Base-by-base conservation (phyloP, 129 eudicot genomes). In the Calendula officinalis region DNA sequence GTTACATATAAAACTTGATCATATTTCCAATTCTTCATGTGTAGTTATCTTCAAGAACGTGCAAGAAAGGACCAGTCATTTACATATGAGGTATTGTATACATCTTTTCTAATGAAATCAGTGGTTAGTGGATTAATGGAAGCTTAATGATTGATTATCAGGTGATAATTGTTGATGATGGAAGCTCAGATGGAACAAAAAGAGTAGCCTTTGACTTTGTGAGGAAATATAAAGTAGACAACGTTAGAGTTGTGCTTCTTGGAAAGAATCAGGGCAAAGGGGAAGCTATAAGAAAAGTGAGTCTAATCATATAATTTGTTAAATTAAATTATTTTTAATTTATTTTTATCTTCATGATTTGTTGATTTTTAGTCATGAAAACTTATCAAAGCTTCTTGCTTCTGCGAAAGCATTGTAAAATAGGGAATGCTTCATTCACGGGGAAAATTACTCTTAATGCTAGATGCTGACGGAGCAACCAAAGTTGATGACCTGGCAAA, bases 351-450 rank as follows among this genome's bases (percentile, higher is more conserved):
- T 37, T 59, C 4, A 11, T 10, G 30, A 42, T 48, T 11, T 60
- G 11, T 67, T 3, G 50, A 37, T 45, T 65, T 15, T 46, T 33
- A 30, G 17, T 50, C 37, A 46, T 46, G 47, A 17, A 34, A 70
- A 88, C 79, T 87, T 80, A 87, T 72, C 76, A 75, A 81, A 84
- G 84, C 81, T 78, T 60, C 67, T 79, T 77, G 86, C 91, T 92
- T 85, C 49, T 88, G 91, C 80, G 91, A 83, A 89, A 92, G 98
- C 98, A 83, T 85, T 77, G 83, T 68, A 61, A 85, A 83, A 85
- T 91, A 92, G 99, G 99, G 99, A 48, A 92, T 92, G 96, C 99
- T 92, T 82, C 99, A 92, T 81, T 80, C 97, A 38, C 83, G 97
- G 48, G 97, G 97, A 46, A 84, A 90, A 81, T 68, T 90, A 40